A percentile compares a stretch with the other conserved stretches of the same genome.
These are phyloP conservation scores for Bertia moriformis DNA, from an alignment of 2,329 filamentous ascomycete species.

Conservation along the genomic window DNA sequence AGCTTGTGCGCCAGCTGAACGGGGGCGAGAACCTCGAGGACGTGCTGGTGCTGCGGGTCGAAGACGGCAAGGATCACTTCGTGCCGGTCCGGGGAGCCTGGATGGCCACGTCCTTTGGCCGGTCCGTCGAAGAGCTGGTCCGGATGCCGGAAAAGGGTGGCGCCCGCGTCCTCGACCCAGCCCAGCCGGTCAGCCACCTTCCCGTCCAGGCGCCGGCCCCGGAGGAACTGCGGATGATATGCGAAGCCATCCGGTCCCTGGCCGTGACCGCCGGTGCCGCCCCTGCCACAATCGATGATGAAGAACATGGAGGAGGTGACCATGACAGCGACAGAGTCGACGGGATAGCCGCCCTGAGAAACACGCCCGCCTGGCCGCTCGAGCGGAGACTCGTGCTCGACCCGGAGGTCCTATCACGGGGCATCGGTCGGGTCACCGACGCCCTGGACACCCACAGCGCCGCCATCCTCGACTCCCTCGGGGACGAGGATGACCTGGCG, in stretches of 20 bases:
- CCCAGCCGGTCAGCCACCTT: slow-evolving; percentile 20
- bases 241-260: slow-evolving; percentile 76
- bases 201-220: too few species aligned
- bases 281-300: slow-evolving; percentile 59
- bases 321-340: slow-evolving; percentile 31
- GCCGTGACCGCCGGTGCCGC: too few species aligned
- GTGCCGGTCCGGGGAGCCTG: slow-evolving; percentile 66
- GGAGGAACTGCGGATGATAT: slow-evolving; percentile 44
- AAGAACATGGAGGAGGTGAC: slow-evolving; percentile 37
- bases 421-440: slow-evolving; percentile 37
- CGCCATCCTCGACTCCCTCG: slow-evolving; percentile 45
- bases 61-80: slow-evolving; percentile 79
- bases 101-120: slow-evolving; percentile 69
- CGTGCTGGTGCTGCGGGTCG: slow-evolving; percentile 72
- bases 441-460: slow-evolving; percentile 63
- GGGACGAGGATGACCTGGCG: slow-evolving; percentile 35
- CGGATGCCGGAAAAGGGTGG: slow-evolving; percentile 67
- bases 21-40: slow-evolving; percentile 63
- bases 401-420: slow-evolving; percentile 14
- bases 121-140: slow-evolving; percentile 78
- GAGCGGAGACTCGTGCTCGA: slow-evolving; percentile 14
- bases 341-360: slow-evolving; percentile 37
- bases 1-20: slow-evolving; percentile 58
- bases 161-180: slow-evolving; percentile 18
- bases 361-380: slow-evolving; percentile 50